Percentiles rank a stretch among this genome's conserved stretches.
Evolutionary conservation across 2,329 filamentous ascomycete species (phyloP).

Genomic region (Alternaria consortialis): DNA sequence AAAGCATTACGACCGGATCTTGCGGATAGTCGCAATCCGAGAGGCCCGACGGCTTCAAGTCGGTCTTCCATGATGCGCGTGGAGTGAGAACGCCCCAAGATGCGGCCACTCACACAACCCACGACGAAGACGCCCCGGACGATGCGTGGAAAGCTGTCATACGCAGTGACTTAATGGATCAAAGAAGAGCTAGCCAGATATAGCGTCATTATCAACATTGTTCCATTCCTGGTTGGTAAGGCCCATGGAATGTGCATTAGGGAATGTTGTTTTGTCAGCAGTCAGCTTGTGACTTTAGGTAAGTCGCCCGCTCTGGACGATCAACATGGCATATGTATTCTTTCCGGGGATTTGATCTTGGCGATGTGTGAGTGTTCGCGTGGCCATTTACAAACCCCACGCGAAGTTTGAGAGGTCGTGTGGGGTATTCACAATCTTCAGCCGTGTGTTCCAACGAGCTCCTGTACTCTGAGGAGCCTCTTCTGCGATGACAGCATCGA

Average conservation of each 20-base stretch:
- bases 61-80: neutral
- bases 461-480: slow-evolving; percentile 40
- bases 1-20: slow-evolving; percentile 8
- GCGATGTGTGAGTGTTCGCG: neutral
- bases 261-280: neutral
- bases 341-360: neutral
- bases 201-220: neutral
- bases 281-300: neutral
- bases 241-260: neutral
- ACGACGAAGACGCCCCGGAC: neutral
- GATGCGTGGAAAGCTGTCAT: neutral
- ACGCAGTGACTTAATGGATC: neutral
- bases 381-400: neutral
- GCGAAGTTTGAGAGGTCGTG: neutral
- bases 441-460: slow-evolving; percentile 27
- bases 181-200: too few relatives aligned
- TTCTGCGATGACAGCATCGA: slow-evolving; percentile 37
- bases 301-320: neutral
- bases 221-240: neutral
- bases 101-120: neutral
- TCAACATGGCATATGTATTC: neutral
- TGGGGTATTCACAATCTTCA: neutral
- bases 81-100: neutral
- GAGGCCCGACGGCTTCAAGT: slow-evolving; percentile 4
- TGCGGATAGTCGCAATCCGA: slow-evolving; percentile 20